Conservation (phyloP, 2,329 filamentous ascomycete genomes). For the Sporothrix pallida region DNA sequence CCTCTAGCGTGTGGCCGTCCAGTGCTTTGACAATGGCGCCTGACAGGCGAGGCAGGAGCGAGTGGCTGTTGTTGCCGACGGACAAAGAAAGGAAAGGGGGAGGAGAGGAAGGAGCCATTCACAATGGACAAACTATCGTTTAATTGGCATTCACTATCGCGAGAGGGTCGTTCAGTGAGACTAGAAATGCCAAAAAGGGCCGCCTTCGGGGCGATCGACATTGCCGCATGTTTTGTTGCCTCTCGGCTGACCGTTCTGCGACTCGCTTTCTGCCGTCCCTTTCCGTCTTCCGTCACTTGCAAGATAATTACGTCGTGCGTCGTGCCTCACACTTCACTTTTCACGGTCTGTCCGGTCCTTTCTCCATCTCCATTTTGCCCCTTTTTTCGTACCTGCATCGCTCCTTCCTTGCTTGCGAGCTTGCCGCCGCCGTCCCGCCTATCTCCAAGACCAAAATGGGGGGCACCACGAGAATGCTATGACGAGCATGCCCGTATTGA, state of each 20-base stretch:
- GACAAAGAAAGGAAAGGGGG: no score
- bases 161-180: not conserved
- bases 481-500: conserved; percentile 21
- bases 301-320: not conserved
- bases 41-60: not conserved
- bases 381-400: conserved; percentile 6
- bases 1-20: not conserved
- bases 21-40: conserved; percentile 6
- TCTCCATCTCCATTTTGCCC: not conserved
- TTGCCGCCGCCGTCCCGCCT: conserved; percentile 3
- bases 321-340: not conserved
- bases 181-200: not conserved
- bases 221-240: not conserved
- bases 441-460: not conserved
- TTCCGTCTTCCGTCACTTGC: not conserved
- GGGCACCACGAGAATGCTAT: not conserved
- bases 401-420: conserved; percentile 6
- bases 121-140: not conserved
- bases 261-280: conserved; percentile 18
- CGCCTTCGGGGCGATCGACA: not conserved
- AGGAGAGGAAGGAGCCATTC: not conserved
- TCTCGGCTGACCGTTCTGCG: not conserved
- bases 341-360: not conserved
- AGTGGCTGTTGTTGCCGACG: not conserved
- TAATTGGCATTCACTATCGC: not conserved